Conservation (phyloP, 805 yeast species). For the Suhomyces sp. region DNA sequence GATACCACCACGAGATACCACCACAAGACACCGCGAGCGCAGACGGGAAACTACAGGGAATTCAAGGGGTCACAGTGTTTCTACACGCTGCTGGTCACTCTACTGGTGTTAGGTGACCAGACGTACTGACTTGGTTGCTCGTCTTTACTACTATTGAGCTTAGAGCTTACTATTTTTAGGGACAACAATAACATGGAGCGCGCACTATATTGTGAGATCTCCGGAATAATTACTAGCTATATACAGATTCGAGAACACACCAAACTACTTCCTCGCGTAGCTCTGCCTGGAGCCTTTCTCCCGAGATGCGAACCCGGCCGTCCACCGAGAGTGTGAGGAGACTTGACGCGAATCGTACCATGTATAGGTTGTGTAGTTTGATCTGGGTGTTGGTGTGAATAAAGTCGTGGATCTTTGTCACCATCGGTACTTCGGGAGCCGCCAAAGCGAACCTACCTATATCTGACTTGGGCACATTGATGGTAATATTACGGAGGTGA, state of each 20-base stretch:
- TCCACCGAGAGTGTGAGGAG: constrained; percentile 20
- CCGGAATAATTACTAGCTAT: neutral
- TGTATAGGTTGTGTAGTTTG: constrained; percentile 17
- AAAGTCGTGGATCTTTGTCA: constrained; percentile 17
- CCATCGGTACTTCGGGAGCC: constrained; percentile 3
- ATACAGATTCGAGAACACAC: constrained; percentile 7
- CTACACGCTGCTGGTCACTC: neutral
- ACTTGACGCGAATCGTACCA: constrained; percentile 18
- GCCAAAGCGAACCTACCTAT: constrained; percentile 4
- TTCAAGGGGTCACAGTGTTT: no score
- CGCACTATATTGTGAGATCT: neutral
- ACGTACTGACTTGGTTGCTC: neutral
- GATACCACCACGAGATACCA: no score
- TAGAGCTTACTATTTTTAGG: neutral
- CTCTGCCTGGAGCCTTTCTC: constrained; percentile 4
- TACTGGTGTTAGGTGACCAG: neutral
- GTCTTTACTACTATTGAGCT: neutral
- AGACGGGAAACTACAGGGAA: neutral
- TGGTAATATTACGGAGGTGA: constrained; percentile 19
- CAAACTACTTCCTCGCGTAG: constrained; percentile 12
- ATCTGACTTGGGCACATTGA: constrained; percentile 23
- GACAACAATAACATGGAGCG: neutral
- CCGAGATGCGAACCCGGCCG: constrained; percentile 20
- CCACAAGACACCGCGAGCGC: neutral
- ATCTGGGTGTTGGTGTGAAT: constrained; percentile 19